Evolutionary conservation across 2,329 filamentous ascomycete genomes (phyloP).

Genomic region (Didymella pinodella): DNA sequence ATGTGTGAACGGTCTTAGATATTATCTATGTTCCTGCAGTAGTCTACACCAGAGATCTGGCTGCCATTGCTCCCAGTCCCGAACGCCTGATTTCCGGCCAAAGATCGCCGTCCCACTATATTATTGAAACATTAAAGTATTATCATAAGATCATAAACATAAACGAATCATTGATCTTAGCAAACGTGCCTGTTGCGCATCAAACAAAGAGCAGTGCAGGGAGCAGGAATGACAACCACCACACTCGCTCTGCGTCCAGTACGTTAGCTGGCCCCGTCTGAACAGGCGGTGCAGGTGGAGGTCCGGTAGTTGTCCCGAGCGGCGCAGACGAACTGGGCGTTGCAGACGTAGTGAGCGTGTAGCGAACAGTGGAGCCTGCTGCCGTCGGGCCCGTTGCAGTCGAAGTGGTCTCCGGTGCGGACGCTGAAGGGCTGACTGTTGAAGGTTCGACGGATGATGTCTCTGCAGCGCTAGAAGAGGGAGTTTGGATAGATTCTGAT

Average conservation of each 20-base stretch:
- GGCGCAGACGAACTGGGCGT: constrained; percentile 23
- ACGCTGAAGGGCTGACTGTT: constrained; percentile 3
- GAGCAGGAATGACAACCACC: constrained; percentile 43
- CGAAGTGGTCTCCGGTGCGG: constrained; percentile 2
- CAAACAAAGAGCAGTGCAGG: constrained; percentile 27
- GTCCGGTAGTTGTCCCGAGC: constrained; percentile 25
- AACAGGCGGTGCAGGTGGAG: constrained; percentile 39
- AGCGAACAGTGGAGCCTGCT: constrained; percentile 23
- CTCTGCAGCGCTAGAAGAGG: not conserved
- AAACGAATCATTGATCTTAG: constrained; percentile 23
- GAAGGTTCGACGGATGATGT: not conserved
- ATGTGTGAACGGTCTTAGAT: not conserved
- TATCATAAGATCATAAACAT: constrained; percentile 17
- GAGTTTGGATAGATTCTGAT: not conserved
- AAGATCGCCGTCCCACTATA: constrained; percentile 1
- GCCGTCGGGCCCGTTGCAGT: constrained; percentile 18
- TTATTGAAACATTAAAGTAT: constrained; percentile 2
- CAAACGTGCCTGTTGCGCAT: not conserved
- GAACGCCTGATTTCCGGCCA: not conserved
- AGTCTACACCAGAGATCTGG: constrained; percentile 6
- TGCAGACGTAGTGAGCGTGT: constrained; percentile 26
- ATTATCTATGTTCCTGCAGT: constrained; percentile 13
- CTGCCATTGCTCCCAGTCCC: not conserved
- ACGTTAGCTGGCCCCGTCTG: constrained; percentile 25
- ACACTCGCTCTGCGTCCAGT: constrained; percentile 33